Base-by-base conservation (phyloP, 129 eudicot genomes). In the Flaveria sonorensis region DNA sequence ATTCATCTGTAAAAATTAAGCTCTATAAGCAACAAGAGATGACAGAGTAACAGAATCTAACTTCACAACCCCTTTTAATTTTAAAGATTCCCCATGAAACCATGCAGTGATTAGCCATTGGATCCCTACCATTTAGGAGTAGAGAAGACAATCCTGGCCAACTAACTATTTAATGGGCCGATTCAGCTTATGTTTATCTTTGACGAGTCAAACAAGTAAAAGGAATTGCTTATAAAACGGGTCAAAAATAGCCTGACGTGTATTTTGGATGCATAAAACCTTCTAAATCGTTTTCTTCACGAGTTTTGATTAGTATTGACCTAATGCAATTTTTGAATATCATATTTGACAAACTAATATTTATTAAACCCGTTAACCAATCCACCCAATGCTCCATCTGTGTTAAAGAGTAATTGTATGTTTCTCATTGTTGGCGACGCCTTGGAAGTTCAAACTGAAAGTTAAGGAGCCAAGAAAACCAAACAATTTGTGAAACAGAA, bases 1-100 rank as follows among this genome's bases (percentile, higher is more conserved):
- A 56, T 77, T 83, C 50, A 78, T 83, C 86, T 83, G 83, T 72
- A 56, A 19, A 53, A 56, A 28, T 46, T 77, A 61, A 39, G 72
- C 56, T 50, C 53, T 75, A 24, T 78, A 82, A 70, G 70, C 67
- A 77, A 65, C 81, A 75, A 30, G 50, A 52, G 47, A 16, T 68
- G 26, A 16, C 39, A 26, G 32, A 68, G 16, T 28, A 53, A 40
- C 20, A 15, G 1, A 21, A 53, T 55, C 70, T 55, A 39, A 53
- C 55, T 68, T 30, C 36, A 30, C 36, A 30, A 30, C 36, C 57
- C 59, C 6, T 43, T 10, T 11, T 12, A 42, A 20, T 26, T 61
- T 50, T 20, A 21, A 19, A 51, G 68, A 20, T 28, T 76, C 6
- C 19, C 2, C 30, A 53, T 53, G 53, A 42, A 16, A 36, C 13